Percentiles rank a stretch among this genome's conserved stretches.
Evolutionary conservation across 805 yeast species (phyloP).

Genomic region (Myxozyma vanderwaltii): DNA sequence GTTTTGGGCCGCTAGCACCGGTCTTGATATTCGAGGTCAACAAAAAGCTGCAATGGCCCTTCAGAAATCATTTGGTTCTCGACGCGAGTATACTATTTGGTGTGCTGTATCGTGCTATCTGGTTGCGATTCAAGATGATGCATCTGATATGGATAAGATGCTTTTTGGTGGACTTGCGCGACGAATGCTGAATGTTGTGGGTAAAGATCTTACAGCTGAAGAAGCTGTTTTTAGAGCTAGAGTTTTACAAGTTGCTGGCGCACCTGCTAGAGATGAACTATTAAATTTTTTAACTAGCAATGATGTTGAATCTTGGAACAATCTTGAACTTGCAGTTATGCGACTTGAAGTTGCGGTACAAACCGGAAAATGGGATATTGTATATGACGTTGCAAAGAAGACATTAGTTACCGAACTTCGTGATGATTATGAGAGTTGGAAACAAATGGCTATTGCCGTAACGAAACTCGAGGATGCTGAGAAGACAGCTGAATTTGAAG

Average conservation of each 20-base stretch:
- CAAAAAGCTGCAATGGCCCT: constrained; percentile 34
- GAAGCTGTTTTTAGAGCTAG: constrained; percentile 63
- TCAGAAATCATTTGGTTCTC: constrained; percentile 20
- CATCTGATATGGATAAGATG: constrained; percentile 50
- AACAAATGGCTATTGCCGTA: constrained; percentile 53
- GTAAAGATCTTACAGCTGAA: constrained; percentile 61
- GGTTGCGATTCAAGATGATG: constrained; percentile 40
- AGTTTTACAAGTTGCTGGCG: constrained; percentile 43
- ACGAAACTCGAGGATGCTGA: constrained; percentile 37
- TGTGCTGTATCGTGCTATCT: constrained; percentile 23
- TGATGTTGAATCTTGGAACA: constrained; percentile 42
- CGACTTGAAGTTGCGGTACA: constrained; percentile 48
- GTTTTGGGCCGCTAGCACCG: constrained; percentile 33
- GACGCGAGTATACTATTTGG: constrained; percentile 25
- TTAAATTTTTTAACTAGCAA: constrained; percentile 39
- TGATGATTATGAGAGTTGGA: constrained; percentile 82
- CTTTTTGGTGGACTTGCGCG: constrained; percentile 64
- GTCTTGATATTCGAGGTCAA: constrained; percentile 32
- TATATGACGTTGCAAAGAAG: constrained; percentile 47
- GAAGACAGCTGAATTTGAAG: constrained; percentile 42
- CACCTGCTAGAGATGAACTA: constrained; percentile 43
- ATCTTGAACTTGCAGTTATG: constrained; percentile 61
- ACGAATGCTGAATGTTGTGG: constrained; percentile 55
- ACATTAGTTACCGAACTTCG: constrained; percentile 51
- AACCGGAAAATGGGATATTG: constrained; percentile 48